Conservation (phyloP, 2,329 filamentous ascomycete species). For the Coniochaeta sp. region DNA sequence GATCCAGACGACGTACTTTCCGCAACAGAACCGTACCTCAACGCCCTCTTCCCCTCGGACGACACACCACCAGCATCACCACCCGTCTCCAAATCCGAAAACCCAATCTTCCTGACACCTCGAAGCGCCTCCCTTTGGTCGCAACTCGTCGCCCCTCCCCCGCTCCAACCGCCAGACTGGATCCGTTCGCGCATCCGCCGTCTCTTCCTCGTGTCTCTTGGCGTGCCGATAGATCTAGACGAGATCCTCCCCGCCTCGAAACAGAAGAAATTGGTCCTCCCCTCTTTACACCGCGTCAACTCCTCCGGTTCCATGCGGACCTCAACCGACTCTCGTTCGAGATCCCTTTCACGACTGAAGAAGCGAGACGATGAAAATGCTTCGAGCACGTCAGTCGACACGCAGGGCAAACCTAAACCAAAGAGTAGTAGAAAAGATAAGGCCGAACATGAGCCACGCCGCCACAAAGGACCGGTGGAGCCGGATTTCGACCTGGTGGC, state of each 20-base stretch:
- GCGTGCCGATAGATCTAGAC: constrained; percentile 92
- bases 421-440: constrained; percentile 9
- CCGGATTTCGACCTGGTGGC: constrained; percentile 74
- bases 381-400: constrained; percentile 52
- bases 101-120: constrained; percentile 72
- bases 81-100: constrained; percentile 39
- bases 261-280: constrained; percentile 93
- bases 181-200: constrained; percentile 91
- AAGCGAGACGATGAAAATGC: constrained; percentile 41
- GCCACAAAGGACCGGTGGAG: constrained; percentile 51
- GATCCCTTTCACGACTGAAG: constrained; percentile 24
- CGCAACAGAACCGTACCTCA: constrained; percentile 57
- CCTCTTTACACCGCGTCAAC: constrained; percentile 56
- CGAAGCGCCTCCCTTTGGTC: constrained; percentile 90
- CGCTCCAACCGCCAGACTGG: constrained; percentile 94
- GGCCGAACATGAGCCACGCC: constrained; percentile 13
- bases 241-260: constrained; percentile 96
- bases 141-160: constrained; percentile 89
- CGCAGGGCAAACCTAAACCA: constrained; percentile 47
- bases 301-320: constrained; percentile 44
- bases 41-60: constrained; percentile 55
- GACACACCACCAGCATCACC: constrained; percentile 39
- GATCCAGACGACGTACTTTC: constrained; percentile 49
- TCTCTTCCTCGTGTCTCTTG: constrained; percentile 89
- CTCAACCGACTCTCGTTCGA: constrained; percentile 45